phyloP scores from a whole-genome alignment of 2,329 filamentous ascomycete genomes.

The Arachnopeziza araneosa region DNA sequence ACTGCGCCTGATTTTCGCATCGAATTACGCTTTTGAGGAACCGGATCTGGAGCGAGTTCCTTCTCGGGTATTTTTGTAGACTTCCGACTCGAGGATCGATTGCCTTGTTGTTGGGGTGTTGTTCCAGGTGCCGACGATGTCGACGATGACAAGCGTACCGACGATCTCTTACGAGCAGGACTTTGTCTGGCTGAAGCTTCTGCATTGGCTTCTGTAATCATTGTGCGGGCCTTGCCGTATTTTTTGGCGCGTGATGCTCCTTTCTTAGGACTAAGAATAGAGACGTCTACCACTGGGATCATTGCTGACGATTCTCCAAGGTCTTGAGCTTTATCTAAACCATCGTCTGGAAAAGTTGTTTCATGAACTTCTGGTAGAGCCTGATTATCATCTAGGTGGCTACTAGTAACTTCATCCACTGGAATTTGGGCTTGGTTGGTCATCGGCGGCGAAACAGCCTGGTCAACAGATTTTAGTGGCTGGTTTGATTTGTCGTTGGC shows the following conservation, averaged over 20 bases:
- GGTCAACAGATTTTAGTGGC: neutral
- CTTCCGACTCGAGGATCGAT: neutral
- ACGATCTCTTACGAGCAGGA: neutral
- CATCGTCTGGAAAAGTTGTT: neutral
- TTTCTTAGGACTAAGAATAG: neutral
- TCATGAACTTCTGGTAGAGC: neutral
- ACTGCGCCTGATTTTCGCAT: conserved; percentile 9
- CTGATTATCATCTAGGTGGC: neutral
- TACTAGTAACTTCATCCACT: neutral
- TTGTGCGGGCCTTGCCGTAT: neutral
- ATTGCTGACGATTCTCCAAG: neutral
- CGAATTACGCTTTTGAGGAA: conserved; percentile 3
- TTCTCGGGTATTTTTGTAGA: neutral
- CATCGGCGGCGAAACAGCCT: neutral
- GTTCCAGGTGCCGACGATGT: too few species aligned
- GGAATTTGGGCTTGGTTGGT: neutral
- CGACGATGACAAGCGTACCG: neutral
- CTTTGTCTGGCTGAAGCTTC: neutral
- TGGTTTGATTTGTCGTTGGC: neutral
- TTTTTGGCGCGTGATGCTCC: neutral
- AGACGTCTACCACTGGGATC: neutral
- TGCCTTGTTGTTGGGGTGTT: neutral
- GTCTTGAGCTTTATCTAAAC: neutral
- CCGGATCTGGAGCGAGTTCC: neutral
- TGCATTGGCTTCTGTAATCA: neutral